Base-by-base conservation (phyloP, 1,284 basidiomycete genomes). In the Irpex sp. region DNA sequence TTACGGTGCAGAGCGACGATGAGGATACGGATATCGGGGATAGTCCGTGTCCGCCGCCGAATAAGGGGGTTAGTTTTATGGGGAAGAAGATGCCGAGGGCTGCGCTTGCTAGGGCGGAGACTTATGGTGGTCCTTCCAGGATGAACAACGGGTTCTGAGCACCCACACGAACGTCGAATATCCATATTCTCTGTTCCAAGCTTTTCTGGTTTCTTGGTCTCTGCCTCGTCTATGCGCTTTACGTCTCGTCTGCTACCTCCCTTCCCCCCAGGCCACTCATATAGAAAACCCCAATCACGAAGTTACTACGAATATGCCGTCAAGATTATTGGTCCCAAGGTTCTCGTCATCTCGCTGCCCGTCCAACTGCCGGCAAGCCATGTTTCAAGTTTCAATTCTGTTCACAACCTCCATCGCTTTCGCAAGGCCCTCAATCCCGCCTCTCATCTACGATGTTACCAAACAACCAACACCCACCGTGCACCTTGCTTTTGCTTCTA, bases 21-120 rank as follows among this genome's bases (percentile, higher is more conserved):
- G 89, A 87, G 57, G 89, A 91, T 58, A 85, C 84, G 7, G 89
- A 92, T 68, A 76, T 92, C 58, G 90, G 88, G 15, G 90, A 91
- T 69, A 92, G 90, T 68, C 91, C 91, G 1, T 93, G 90, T 75
- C 91, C 90, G 11, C 89, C 90, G 46, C 86, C 88, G 9, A 83
- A 79, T 47, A 89, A 87, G 70, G 77, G 75, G 47, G 73, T 74
- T 59, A 72, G 70, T n/a, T 75, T 81, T 65, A 87, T 86, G 71
- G 78, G 77, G 68, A 87, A 84, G 74, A 85, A 82, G 75, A 68
- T 83, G 31, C 75, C 69, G 4, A 79, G 81, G 49, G 78, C 72
- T 33, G 77, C 81, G 15, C 75, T 90, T 26, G 68, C 74, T 13
- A 81, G 87, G 13, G 82, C 88, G 3, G 88, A 90, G 72, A 90